Conservation (phyloP, 2,329 filamentous ascomycete genomes). For the Ceratocystis destructans region DNA sequence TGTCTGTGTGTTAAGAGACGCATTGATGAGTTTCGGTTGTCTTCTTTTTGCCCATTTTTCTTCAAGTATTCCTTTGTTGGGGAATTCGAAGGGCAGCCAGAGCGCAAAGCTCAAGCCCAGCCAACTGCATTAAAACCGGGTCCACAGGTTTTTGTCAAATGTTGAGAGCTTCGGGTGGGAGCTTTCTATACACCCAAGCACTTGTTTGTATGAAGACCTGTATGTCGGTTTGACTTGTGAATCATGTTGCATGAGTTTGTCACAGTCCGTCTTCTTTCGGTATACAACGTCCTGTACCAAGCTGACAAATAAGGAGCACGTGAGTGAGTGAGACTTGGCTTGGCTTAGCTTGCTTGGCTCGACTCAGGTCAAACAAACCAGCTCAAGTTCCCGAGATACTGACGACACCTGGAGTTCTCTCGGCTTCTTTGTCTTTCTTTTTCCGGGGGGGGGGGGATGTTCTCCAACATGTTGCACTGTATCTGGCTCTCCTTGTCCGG, state of each 20-base stretch:
- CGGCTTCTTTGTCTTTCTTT: background rate
- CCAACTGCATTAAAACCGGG: no score
- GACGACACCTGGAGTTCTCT: constrained; percentile 8
- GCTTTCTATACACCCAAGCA: background rate
- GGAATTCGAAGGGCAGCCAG: background rate
- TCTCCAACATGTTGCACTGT: background rate
- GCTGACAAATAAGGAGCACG: background rate
- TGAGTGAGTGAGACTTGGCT: background rate
- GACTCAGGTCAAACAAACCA: background rate
- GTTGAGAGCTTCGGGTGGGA: background rate
- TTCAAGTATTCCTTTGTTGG: background rate
- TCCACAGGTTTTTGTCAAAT: background rate
- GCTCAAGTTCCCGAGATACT: constrained; percentile 1
- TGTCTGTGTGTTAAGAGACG: no score
- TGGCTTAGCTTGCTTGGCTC: background rate
- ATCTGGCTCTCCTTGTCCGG: constrained; percentile 8
- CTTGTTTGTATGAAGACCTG: background rate
- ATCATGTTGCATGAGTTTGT: no score
- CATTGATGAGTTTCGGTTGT: no score
- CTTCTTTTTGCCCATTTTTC: background rate
- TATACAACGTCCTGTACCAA: no score
- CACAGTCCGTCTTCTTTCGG: no score
- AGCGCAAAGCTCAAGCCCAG: no score
- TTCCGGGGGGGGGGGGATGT: background rate
- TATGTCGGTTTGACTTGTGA: no score